phyloP scores from a whole-genome alignment of 371 early-diverging fungal species.

The Apophysomyces variabilis region DNA sequence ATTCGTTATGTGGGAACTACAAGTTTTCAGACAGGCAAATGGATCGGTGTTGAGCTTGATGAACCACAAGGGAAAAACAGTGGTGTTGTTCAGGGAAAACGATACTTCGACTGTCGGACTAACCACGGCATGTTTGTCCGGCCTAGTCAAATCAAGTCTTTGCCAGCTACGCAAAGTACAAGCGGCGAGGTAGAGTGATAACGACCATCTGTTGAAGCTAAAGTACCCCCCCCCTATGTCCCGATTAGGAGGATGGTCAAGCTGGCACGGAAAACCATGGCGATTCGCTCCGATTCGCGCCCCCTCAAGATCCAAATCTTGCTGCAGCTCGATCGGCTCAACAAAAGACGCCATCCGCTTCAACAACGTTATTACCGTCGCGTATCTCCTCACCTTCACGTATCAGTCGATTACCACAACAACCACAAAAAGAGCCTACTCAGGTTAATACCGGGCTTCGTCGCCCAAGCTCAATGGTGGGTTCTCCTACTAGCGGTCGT shows the following conservation, averaged over 20 bases:
- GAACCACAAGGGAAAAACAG: slow-evolving; percentile 71
- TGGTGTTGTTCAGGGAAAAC: slow-evolving; percentile 69
- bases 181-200: slow-evolving; percentile 1
- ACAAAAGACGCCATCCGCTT: slow-evolving; percentile 33
- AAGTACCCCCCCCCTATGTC: not conserved
- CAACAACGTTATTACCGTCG: slow-evolving; percentile 33
- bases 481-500: slow-evolving; percentile 16
- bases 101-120: slow-evolving; percentile 77
- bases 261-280: not conserved
- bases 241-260: slow-evolving; percentile 7
- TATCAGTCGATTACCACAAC: slow-evolving; percentile 23
- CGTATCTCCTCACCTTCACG: slow-evolving; percentile 35
- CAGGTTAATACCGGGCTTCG: slow-evolving; percentile 23
- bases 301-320: slow-evolving; percentile 30
- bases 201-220: not conserved
- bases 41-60: slow-evolving; percentile 78
- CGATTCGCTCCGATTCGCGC: slow-evolving; percentile 25
- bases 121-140: slow-evolving; percentile 79
- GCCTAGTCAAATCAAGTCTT: slow-evolving; percentile 29
- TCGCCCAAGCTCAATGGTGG: slow-evolving; percentile 20
- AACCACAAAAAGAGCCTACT: slow-evolving; percentile 17
- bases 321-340: slow-evolving; percentile 34
- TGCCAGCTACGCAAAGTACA: not conserved
- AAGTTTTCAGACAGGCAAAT: slow-evolving; percentile 68
- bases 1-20: slow-evolving; percentile 68